Evolutionary conservation across 805 yeast genomes (phyloP).

Genomic region (Blastobotrys muscicola): DNA sequence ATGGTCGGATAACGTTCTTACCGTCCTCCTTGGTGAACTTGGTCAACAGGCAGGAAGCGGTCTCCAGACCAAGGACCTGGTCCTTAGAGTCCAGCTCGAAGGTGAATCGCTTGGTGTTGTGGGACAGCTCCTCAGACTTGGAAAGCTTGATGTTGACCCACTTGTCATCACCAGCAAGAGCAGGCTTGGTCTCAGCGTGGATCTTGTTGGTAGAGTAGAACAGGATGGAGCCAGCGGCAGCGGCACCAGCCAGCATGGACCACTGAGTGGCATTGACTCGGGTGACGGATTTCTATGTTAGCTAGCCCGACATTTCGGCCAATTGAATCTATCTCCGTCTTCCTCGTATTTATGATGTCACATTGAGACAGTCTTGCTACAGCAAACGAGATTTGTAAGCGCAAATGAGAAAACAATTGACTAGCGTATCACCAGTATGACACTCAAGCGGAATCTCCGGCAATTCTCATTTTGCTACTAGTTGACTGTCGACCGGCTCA

Average conservation of each 20-base stretch:
- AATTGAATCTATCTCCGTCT: too few species aligned
- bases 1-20: conserved; percentile 68
- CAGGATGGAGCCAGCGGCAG: conserved; percentile 34
- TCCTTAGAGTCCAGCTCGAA: conserved; percentile 62
- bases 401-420: too few species aligned
- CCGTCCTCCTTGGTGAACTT: conserved; percentile 73
- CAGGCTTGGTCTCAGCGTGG: conserved; percentile 18
- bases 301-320: too few species aligned
- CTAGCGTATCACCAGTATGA: too few species aligned
- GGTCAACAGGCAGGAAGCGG: conserved; percentile 74
- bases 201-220: conserved; percentile 26
- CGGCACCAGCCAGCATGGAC: conserved; percentile 28
- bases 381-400: too few species aligned
- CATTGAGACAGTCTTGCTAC: too few species aligned
- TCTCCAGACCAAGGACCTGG: conserved; percentile 62
- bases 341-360: too few species aligned
- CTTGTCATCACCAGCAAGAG: conserved; percentile 20
- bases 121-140: conserved; percentile 18
- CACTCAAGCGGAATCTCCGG: too few species aligned
- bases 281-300: too few species aligned
- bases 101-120: conserved; percentile 49
- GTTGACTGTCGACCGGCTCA: too few species aligned
- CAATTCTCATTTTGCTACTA: too few species aligned
- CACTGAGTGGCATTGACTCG: too few species aligned
- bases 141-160: conserved; percentile 24